Evolutionary conservation across 106 monocot genomes (phyloP), one percentile per base, ranked within the genome.

Genomic region (Allium fistulosum): DNA sequence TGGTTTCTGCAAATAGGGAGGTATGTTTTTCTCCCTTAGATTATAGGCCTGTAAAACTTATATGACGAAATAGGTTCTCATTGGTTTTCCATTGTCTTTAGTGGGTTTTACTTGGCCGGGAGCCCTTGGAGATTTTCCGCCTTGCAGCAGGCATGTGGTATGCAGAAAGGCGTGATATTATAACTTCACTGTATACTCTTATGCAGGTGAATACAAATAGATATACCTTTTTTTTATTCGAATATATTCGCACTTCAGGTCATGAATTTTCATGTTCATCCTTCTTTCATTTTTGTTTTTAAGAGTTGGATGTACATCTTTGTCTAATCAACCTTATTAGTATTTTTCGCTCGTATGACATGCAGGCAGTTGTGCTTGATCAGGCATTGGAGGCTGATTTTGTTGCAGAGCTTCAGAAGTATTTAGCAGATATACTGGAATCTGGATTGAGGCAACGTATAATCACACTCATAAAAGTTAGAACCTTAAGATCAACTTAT

Each of bases 71-170:
- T 37, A 37, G 37, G 37, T 37, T 37, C 37, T 37, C 37, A 37
- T 37, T 37, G 37, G 37, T 37, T 37, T 37, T 37, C 37, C 37
- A 4, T 4, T 62, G 47, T 61, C 59, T 69, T 6, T 63, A 97
- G 96, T 97, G 96, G 97, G 69, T 75, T 71, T 62, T 97, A 47
- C 78, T 78, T 78, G 97, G 92, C 18, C 78, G 92, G 71, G 86
- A 92, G 74, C 86, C 84, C 58, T 65, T 97, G 66, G 92, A 97
- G 73, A 92, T 91, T 58, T 92, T 74, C 69, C 88, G 80, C 65
- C 96, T 97, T 67, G 86, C 96, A 68, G 84, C 84, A 48, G 92
- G 96, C 26, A 79, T 97, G 28, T 97, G 96, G 96, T 97, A 97
- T 79, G 85, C 80, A 59, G 92, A 97, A 61, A 88, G 96, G 77